Evolutionary conservation across 352 stramenopile species (phyloP).

Genomic region (Nothophytophthora sp.): DNA sequence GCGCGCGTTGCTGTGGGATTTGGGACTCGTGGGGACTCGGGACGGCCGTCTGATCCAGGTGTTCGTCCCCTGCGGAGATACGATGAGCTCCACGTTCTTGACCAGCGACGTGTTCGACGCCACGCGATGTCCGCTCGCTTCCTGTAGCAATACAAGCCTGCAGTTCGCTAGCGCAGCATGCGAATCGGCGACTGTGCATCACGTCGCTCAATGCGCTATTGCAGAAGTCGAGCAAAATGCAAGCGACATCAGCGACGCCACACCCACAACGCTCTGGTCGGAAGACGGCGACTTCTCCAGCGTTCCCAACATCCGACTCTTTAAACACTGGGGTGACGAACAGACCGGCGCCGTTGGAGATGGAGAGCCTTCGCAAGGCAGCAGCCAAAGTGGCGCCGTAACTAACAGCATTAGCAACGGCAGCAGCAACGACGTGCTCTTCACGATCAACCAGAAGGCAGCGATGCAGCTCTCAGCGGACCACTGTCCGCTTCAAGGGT

Average conservation of each 20-base stretch:
- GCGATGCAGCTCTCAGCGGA: slow-evolving; percentile 7
- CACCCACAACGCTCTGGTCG: slow-evolving; percentile 38
- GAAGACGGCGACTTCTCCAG: slow-evolving; percentile 30
- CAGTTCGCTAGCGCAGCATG: slow-evolving; percentile 38
- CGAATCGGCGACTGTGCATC: slow-evolving; percentile 17
- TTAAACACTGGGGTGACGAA: slow-evolving; percentile 18
- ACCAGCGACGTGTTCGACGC: slow-evolving; percentile 35
- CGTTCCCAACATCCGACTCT: slow-evolving; percentile 38
- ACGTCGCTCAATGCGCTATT: slow-evolving; percentile 33
- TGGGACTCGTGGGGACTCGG: slow-evolving; percentile 40
- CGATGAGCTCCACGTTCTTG: slow-evolving; percentile 47
- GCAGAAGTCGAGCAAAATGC: slow-evolving; percentile 24
- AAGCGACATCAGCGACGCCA: slow-evolving; percentile 9
- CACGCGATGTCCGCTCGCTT: slow-evolving; percentile 21
- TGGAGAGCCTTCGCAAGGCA: slow-evolving; percentile 6
- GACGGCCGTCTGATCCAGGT: slow-evolving; percentile 42
- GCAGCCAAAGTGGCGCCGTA: slow-evolving; percentile 2
- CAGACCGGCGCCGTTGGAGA: neutral
- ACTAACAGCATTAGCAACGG: neutral
- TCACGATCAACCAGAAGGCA: slow-evolving; percentile 52
- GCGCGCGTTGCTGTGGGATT: slow-evolving; percentile 58
- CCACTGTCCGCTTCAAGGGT: slow-evolving; percentile 31
- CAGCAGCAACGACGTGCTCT: slow-evolving; percentile 19
- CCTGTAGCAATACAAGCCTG: slow-evolving; percentile 30
- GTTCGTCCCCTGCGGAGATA: slow-evolving; percentile 43